phyloP scores from a whole-genome alignment of 306 rosid species.

The Pterocarpus santalinus region DNA sequence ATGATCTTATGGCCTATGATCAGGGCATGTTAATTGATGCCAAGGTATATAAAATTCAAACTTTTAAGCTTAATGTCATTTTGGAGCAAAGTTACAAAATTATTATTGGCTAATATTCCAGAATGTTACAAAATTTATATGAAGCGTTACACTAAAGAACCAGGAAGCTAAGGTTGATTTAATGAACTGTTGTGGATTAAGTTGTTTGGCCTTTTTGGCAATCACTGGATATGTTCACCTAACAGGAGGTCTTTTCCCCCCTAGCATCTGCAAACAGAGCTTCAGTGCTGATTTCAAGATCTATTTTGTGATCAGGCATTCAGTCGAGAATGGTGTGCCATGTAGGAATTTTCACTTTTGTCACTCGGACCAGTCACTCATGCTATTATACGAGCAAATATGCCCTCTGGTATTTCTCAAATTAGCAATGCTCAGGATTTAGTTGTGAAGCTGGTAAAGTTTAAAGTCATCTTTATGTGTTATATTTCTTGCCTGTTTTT shows the following conservation, averaged over 20 bases:
- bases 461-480: background rate
- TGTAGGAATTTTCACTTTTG: background rate
- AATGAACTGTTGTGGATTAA: too few species aligned
- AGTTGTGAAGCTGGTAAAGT: slow-evolving; percentile 20
- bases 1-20: slow-evolving; percentile 29
- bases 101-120: slow-evolving; percentile 14
- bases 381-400: background rate
- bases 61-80: background rate
- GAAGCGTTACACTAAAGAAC: background rate
- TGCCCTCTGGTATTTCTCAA: background rate
- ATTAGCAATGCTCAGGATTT: background rate
- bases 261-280: slow-evolving; percentile 16
- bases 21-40: slow-evolving; percentile 27
- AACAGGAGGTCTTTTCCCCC: background rate
- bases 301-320: background rate
- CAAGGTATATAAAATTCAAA: slow-evolving; percentile 43
- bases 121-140: background rate
- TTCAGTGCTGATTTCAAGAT: background rate
- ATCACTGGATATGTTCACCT: background rate
- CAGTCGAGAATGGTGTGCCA: slow-evolving; percentile 10
- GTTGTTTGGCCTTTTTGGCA: too few species aligned
- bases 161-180: too few species aligned
- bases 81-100: slow-evolving; percentile 26
- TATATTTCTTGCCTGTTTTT: slow-evolving; percentile 32
- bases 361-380: background rate